Evolutionary conservation across 2,329 filamentous ascomycete genomes (phyloP), one percentile per base, ranked within the genome.

Genomic region (Sporothrix euskadiensis): DNA sequence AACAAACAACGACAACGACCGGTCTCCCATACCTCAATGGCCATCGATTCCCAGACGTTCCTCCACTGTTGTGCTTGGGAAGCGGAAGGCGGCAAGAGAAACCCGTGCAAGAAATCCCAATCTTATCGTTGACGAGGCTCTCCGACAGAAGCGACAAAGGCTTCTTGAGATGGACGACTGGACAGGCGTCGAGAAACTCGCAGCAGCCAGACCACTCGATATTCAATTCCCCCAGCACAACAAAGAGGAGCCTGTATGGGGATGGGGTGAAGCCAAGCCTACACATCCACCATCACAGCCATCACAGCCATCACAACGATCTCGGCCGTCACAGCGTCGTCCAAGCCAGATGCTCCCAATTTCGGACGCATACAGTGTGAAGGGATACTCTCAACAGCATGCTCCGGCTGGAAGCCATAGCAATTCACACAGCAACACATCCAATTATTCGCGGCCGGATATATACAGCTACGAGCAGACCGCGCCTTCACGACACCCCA

Each of bases 111-210:
- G 26, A 26, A 26, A 26, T 1, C 2, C 39, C 14, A 57, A 16
- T 7, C 26, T 4, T 8, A 7, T 12, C 59, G 4, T 5, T 16
- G 59, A 72, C 3, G 71, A 65, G 12, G 19, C 30, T 2, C 41
- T 54, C 3, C 57, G 47, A 14, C 30, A 52, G 5, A 69, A 61
- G 32, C 70, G 52, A 26, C 26, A 54, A 14, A 65, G 39, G 4
- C n/a, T 75, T 16, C n/a, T 76, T 19, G 59, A 41, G 14, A 75
- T 75, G 74, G 75, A 76, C 22, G 75, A 76, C 73, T 76, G 75
- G 75, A 75, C 74, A 0, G 75, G 75, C 0, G 72, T 71, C 22
- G 71, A 73, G 69, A 7, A 19, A 19, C 47, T 69, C 9, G 47
- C 30, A 12, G 69, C 72, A 5, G 52, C 16, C 47, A 66, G 61